A percentile compares a stretch with the other conserved stretches of the same genome.
Conservation (phyloP, 2,329 filamentous ascomycete genomes). For the Bipolaris victoriae region DNA sequence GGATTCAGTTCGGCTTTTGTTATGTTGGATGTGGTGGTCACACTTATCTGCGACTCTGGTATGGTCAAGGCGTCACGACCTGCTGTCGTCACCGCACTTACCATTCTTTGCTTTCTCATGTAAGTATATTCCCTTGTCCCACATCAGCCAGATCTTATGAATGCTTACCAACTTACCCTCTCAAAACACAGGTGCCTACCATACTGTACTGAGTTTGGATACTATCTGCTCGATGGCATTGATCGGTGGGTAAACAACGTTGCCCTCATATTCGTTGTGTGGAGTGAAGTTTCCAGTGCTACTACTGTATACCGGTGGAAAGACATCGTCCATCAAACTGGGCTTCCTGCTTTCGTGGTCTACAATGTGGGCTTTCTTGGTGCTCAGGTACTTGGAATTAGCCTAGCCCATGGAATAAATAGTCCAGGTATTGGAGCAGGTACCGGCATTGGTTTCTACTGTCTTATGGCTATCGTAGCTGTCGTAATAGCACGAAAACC, state of each 20-base stretch:
- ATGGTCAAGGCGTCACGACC: slow-evolving; percentile 54
- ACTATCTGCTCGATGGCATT: slow-evolving; percentile 61
- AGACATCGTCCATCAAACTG: slow-evolving; percentile 55
- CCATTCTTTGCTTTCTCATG: slow-evolving; percentile 59
- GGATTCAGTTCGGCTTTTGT: slow-evolving; percentile 66
- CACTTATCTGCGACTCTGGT: slow-evolving; percentile 61
- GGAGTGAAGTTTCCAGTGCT: slow-evolving; percentile 59
- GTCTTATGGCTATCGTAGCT: slow-evolving; percentile 51
- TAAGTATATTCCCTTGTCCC: not conserved
- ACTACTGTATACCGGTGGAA: slow-evolving; percentile 62
- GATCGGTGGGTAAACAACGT: slow-evolving; percentile 65
- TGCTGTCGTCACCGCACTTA: slow-evolving; percentile 58
- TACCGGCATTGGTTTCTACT: slow-evolving; percentile 61
- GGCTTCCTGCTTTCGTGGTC: slow-evolving; percentile 52
- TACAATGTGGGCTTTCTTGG: slow-evolving; percentile 62
- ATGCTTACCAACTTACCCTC: not conserved
- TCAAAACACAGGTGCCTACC: slow-evolving; percentile 51
- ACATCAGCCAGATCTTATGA: not conserved
- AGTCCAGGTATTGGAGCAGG: slow-evolving; percentile 56
- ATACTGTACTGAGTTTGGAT: slow-evolving; percentile 65
- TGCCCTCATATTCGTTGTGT: slow-evolving; percentile 61
- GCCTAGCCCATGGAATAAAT: slow-evolving; percentile 55
- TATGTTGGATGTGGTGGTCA: slow-evolving; percentile 64
- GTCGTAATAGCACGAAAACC: slow-evolving; percentile 54
- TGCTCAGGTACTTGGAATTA: slow-evolving; percentile 60